Base-by-base conservation (phyloP, 805 yeast genomes). In the Lachancea nothofagi region DNA sequence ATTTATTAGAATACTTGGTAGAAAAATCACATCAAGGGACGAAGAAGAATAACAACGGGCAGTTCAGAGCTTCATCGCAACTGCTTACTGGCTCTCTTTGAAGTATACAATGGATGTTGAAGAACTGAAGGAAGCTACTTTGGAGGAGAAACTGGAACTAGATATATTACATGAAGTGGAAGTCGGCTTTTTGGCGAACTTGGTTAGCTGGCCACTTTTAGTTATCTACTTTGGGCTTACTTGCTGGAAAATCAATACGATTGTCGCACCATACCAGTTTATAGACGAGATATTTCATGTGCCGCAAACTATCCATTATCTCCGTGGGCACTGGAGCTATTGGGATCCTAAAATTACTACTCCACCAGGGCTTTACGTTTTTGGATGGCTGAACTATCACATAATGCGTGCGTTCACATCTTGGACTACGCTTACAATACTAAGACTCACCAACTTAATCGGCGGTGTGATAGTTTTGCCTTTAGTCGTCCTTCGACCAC, bases 291-390 rank as follows among this genome's bases (percentile, higher is more conserved):
- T 75, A 9, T 90, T 90, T 62, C 98, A 93, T 57, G 69, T 85
- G 17, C 77, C 78, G 6, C 97, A 93, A 67, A 78, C 94, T 5
- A 70, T 75, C 42, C 70, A 66, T 34, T 88, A 83, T 54, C 74
- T 86, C 43, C 49, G 57, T 1, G 82, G 81, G 9, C 66, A 77
- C 37, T 87, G 78, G 64, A 39, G 47, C n/a, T 52, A 65, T 1
- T 88, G 96, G 96, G 87, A 93, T 59, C 71, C 78, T 9, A 89
- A 90, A 55, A 87, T 93, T 56, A 90, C 98, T 2, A 93, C 98
- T 0, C 98, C 98, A 1, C 97, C 97, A 1, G 98, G 97, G 0
- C 65, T 90, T 13, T 90, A 93, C 56, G 36, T 70, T 2, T 45
- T 78, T 9, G 74, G 74, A 2, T 64, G 59, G 48, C 6, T 64